Evolutionary conservation across 192 early-diverging fungal genomes (phyloP).

Genomic region (Backusella luteola): DNA sequence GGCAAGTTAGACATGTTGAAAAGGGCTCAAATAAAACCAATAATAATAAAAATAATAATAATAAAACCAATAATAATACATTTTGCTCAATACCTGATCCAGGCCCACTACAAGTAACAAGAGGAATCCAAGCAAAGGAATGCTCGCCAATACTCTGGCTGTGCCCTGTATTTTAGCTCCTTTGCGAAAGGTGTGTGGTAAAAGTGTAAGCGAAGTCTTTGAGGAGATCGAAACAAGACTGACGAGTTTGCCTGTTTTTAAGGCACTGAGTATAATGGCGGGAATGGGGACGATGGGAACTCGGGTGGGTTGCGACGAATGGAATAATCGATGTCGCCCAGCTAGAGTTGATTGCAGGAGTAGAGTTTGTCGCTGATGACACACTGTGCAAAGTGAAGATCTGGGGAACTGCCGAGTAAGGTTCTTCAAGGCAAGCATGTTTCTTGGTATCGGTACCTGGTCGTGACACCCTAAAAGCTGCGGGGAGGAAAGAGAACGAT

Average conservation of each 20-base stretch:
- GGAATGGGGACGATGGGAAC: conserved; percentile 37
- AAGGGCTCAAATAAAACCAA: too few relatives aligned
- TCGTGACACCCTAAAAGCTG: conserved; percentile 10
- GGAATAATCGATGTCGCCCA: conserved; percentile 21
- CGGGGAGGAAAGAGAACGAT: background rate
- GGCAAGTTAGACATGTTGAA: background rate
- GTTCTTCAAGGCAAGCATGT: background rate
- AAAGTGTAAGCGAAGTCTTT: conserved; percentile 34
- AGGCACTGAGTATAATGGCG: conserved; percentile 16
- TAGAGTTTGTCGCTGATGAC: background rate
- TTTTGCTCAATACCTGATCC: conserved; percentile 24
- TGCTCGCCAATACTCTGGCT: conserved; percentile 29
- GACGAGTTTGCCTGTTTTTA: conserved; percentile 38
- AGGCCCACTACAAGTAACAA: conserved; percentile 31
- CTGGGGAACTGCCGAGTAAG: background rate
- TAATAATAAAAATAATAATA: too few relatives aligned
- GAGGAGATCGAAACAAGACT: conserved; percentile 35
- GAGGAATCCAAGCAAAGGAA: conserved; percentile 30
- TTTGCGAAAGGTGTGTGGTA: conserved; percentile 32
- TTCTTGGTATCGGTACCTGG: conserved; percentile 10
- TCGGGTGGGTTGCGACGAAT: conserved; percentile 16
- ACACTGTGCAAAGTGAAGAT: background rate
- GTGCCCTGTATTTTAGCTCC: background rate
- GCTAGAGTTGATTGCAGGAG: too few relatives aligned
- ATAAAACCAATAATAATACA: background rate